phyloP scores from a whole-genome alignment of 164 flowering plant genomes.

The Buxus sempervirens region DNA sequence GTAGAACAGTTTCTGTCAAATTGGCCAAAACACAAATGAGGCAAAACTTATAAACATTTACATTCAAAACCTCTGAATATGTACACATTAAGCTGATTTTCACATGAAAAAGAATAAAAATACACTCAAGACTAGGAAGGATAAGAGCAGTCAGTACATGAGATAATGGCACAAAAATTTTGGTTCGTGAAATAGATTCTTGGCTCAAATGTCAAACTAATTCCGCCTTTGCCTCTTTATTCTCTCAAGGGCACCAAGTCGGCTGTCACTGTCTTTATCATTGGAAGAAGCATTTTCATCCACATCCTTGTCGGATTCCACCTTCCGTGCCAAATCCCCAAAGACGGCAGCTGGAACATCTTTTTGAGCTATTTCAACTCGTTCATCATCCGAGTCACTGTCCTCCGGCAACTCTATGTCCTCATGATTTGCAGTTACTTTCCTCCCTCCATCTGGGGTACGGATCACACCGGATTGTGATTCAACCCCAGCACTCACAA shows the following conservation, averaged over 20 bases:
- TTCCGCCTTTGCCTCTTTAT: conserved; percentile 47
- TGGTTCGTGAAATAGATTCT: background rate
- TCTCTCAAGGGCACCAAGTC: conserved; percentile 79
- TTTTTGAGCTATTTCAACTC: conserved; percentile 70
- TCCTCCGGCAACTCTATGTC: conserved; percentile 87
- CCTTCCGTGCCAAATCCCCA: conserved; percentile 64
- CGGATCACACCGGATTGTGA: conserved; percentile 25
- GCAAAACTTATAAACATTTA: no score
- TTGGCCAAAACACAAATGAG: no score
- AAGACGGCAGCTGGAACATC: conserved; percentile 81
- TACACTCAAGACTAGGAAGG: no score
- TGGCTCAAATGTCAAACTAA: background rate
- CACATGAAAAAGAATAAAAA: no score
- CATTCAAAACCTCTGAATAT: background rate
- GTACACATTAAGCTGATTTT: background rate
- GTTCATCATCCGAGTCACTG: conserved; percentile 61
- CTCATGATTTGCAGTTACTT: conserved; percentile 47
- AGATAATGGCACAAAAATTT: background rate
- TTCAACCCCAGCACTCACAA: conserved; percentile 91
- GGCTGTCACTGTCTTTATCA: conserved; percentile 31
- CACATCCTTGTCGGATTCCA: conserved; percentile 25
- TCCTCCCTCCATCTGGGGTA: conserved; percentile 39
- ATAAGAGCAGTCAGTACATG: background rate
- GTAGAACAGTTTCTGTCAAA: no score
- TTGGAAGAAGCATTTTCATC: conserved; percentile 19